These are phyloP conservation scores for Fusarium begoniae DNA, from an alignment of 2,329 filamentous ascomycete genomes.

Conservation along the genomic window DNA sequence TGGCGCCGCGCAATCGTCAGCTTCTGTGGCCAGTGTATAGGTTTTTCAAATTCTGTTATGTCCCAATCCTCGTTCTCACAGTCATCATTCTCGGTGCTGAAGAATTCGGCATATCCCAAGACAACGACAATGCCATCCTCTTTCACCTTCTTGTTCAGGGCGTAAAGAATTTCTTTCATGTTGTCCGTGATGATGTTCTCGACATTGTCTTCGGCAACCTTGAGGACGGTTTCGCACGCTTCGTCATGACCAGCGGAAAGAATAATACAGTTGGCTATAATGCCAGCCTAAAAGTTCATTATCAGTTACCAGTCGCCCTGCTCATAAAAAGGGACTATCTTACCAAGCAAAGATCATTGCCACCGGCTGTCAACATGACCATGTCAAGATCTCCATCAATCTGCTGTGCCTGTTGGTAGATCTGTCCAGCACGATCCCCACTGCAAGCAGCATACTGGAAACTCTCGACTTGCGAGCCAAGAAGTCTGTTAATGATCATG, in stretches of 20 bases:
- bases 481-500: neutral
- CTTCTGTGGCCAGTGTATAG: neutral
- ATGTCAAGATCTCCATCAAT: neutral
- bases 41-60: neutral
- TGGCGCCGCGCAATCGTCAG: neutral
- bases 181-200: neutral
- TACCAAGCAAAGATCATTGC: neutral
- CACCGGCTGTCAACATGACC: neutral
- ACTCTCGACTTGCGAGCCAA: neutral
- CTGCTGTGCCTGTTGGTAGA: neutral
- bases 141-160: neutral
- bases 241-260: rapidly evolving
- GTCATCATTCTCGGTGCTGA: neutral
- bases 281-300: neutral
- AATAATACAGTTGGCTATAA: neutral
- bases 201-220: neutral
- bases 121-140: neutral
- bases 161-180: conserved; percentile 1
- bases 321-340: rapidly evolving
- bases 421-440: neutral
- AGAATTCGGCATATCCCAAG: neutral
- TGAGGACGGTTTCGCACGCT: neutral
- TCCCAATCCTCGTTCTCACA: neutral
- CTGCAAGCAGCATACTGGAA: conserved; percentile 10
- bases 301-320: neutral